Conservation (phyloP, 345 rosid genomes). For the Eucalyptus cloeziana region DNA sequence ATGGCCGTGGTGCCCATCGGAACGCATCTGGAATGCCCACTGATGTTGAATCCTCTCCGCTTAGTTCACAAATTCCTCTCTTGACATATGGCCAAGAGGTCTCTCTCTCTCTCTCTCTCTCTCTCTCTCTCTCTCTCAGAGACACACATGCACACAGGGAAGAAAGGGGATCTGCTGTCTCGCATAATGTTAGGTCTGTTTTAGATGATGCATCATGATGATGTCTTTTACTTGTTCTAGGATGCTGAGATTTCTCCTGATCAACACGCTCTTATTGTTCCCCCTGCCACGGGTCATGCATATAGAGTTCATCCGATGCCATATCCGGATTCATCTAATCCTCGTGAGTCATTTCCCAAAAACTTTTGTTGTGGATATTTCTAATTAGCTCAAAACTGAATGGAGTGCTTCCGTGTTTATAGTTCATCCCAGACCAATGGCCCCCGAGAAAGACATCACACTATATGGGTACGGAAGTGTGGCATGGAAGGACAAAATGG, state of each 20-base stretch:
- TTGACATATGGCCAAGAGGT: slow-evolving; percentile 92
- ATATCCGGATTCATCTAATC: slow-evolving; percentile 52
- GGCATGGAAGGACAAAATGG: slow-evolving; percentile 98
- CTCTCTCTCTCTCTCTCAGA: background rate
- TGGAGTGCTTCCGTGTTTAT: background rate
- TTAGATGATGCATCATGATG: background rate
- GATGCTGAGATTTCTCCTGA: slow-evolving; percentile 79
- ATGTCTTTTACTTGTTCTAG: slow-evolving; percentile 14
- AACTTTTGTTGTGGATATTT: background rate
- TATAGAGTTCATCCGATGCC: slow-evolving; percentile 65
- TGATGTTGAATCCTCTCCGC: slow-evolving; percentile 69
- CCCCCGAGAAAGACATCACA: slow-evolving; percentile 77
- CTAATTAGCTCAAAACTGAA: background rate
- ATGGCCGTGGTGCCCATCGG: slow-evolving; percentile 26
- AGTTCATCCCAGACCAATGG: slow-evolving; percentile 39
- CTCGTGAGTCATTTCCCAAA: slow-evolving; percentile 38
- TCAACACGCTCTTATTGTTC: slow-evolving; percentile 80
- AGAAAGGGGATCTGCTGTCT: background rate
- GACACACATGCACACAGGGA: background rate
- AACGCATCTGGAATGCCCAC: slow-evolving; percentile 23
- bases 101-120: background rate
- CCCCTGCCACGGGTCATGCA: slow-evolving; percentile 63
- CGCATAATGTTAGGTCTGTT: background rate
- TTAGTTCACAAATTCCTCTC: slow-evolving; percentile 66
- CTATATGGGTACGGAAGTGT: slow-evolving; percentile 93